These are phyloP conservation scores for Cyberlindnera misumaiensis DNA, from an alignment of 805 yeast species.

Conservation along the genomic window DNA sequence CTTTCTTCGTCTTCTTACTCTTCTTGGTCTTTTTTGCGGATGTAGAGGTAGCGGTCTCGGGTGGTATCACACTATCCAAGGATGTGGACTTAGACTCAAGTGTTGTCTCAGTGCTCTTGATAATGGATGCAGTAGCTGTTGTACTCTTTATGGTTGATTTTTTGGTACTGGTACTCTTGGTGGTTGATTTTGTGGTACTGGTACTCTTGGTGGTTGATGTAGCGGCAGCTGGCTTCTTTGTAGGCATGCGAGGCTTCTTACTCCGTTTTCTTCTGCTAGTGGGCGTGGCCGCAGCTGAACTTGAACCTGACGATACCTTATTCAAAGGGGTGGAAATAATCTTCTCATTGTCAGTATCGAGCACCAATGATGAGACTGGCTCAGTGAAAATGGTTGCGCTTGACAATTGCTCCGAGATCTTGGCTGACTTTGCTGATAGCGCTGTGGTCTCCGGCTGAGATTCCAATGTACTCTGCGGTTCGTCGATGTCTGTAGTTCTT, in stretches of 20 bases:
- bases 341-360: too few species aligned
- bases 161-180: neutral
- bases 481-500: too few species aligned
- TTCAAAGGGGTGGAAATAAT: too few species aligned
- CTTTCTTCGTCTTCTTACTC: slow-evolving; percentile 6
- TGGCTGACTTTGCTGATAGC: too few species aligned
- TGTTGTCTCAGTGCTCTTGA: neutral
- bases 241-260: neutral
- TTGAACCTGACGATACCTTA: too few species aligned
- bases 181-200: neutral
- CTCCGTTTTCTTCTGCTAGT: neutral
- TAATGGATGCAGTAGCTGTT: neutral
- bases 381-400: too few species aligned
- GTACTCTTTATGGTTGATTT: neutral
- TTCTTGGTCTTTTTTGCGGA: slow-evolving; percentile 9
- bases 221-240: neutral
- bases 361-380: too few species aligned
- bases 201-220: neutral
- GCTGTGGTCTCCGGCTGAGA: too few species aligned
- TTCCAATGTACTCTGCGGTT: too few species aligned
- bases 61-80: neutral
- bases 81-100: neutral
- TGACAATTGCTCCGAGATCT: too few species aligned
- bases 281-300: too few species aligned
- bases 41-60: slow-evolving; percentile 1